Evolutionary conservation across 768 basidiomycete species (phyloP).

Genomic region (Kwoniella shandongensis): DNA sequence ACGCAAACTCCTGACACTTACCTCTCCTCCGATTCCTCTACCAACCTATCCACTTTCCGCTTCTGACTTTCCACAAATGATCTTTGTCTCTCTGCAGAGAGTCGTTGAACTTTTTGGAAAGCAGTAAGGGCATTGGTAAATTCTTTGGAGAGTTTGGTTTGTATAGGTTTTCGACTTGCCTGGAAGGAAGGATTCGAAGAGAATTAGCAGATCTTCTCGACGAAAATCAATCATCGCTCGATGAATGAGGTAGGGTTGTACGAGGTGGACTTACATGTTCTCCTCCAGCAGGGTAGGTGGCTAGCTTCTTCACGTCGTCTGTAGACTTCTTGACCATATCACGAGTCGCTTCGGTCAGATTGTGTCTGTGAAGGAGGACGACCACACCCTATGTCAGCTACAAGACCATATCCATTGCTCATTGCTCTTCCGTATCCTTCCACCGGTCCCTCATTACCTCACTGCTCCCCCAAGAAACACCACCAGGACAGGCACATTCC

Average conservation of each 20-base stretch:
- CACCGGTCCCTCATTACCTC: too few species aligned
- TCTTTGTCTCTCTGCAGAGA: slow-evolving; percentile 84
- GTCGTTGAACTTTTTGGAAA: slow-evolving; percentile 87
- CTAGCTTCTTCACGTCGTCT: slow-evolving; percentile 86
- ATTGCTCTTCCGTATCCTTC: too few species aligned
- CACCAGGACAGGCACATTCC: too few species aligned
- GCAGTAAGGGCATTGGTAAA: slow-evolving; percentile 83
- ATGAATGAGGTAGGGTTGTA: not conserved
- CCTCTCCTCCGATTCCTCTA: slow-evolving; percentile 37
- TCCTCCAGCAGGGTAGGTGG: slow-evolving; percentile 59
- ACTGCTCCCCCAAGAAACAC: too few species aligned
- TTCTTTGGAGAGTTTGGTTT: slow-evolving; percentile 92
- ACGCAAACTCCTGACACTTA: too few species aligned
- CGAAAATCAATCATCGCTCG: not conserved
- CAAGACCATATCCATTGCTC: too few species aligned
- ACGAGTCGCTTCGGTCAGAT: slow-evolving; percentile 89
- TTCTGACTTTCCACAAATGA: slow-evolving; percentile 85
- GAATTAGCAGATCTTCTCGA: not conserved
- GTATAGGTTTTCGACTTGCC: slow-evolving; percentile 54
- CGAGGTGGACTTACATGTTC: slow-evolving; percentile 26
- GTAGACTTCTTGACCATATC: slow-evolving; percentile 93
- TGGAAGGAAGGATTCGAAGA: not conserved
- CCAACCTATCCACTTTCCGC: slow-evolving; percentile 75
- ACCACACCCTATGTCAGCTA: too few species aligned
- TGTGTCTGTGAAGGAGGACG: slow-evolving; percentile 65